A percentile compares a stretch with the other conserved stretches of the same genome.
Conservation (phyloP, 441 rosid genomes). For the Jatropha podagrica region DNA sequence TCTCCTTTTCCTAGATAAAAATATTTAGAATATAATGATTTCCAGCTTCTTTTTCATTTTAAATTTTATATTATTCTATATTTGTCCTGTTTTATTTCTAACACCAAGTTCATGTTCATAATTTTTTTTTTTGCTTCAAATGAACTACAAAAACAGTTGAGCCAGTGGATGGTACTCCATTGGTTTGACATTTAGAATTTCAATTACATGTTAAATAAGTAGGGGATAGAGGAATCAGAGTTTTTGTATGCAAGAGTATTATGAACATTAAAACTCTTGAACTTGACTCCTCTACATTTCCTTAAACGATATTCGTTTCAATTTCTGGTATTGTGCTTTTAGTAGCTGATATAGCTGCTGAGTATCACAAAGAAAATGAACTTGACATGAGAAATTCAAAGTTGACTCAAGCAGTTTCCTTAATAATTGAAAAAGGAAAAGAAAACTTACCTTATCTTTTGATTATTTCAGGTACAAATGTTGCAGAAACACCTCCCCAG, state of each 20-base stretch:
- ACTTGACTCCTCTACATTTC: neutral
- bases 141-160: neutral
- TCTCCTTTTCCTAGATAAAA: neutral
- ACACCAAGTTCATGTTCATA: neutral
- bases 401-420: neutral
- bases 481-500: constrained; percentile 36
- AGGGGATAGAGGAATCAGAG: too few species aligned
- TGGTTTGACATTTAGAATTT: neutral
- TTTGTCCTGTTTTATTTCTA: neutral
- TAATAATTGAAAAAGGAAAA: neutral
- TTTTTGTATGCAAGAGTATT: neutral
- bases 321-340: constrained; percentile 5
- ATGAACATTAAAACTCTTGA: neutral
- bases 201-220: neutral
- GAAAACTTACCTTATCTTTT: constrained; percentile 23
- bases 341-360: neutral
- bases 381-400: neutral
- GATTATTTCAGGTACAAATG: constrained; percentile 50
- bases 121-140: neutral
- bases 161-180: neutral
- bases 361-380: neutral
- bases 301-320: neutral
- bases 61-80: neutral
- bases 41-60: neutral
- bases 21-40: neutral